Evolutionary conservation across 2,329 filamentous ascomycete genomes (phyloP).

Genomic region (Pseudofabraea citricarpa): DNA sequence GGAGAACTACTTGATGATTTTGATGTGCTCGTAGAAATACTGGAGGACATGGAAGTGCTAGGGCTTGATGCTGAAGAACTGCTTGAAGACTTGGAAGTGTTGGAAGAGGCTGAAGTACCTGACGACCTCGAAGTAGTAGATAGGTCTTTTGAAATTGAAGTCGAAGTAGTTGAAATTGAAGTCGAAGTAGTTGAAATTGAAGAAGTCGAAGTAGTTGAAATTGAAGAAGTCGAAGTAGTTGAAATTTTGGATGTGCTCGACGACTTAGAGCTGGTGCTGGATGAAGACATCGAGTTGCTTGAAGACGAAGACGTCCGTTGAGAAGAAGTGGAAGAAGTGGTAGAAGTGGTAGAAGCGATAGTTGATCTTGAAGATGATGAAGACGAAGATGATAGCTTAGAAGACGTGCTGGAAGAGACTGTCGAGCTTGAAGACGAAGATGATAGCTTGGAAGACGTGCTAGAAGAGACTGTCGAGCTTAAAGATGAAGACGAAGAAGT

Average conservation of each 20-base stretch:
- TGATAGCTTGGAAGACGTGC: not conserved
- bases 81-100: not conserved
- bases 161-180: not conserved
- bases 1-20: too few relatives aligned
- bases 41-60: too few relatives aligned
- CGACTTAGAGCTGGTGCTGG: too few relatives aligned
- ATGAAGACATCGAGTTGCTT: not conserved
- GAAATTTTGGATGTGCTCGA: too few relatives aligned
- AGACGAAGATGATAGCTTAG: not conserved
- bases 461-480: not conserved
- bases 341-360: not conserved
- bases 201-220: not conserved
- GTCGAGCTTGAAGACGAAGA: not conserved
- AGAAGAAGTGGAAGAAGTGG: not conserved
- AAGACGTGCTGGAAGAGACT: not conserved
- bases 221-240: not conserved
- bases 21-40: too few relatives aligned
- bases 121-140: not conserved
- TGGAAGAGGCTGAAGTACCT: not conserved
- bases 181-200: not conserved
- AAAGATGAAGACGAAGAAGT: not conserved
- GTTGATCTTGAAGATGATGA: not conserved
- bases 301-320: not conserved
- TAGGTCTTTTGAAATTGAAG: not conserved
- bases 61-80: not conserved